Evolutionary conservation across 768 basidiomycete genomes (phyloP).

Genomic region (Erythrobasidium yunnanense): DNA sequence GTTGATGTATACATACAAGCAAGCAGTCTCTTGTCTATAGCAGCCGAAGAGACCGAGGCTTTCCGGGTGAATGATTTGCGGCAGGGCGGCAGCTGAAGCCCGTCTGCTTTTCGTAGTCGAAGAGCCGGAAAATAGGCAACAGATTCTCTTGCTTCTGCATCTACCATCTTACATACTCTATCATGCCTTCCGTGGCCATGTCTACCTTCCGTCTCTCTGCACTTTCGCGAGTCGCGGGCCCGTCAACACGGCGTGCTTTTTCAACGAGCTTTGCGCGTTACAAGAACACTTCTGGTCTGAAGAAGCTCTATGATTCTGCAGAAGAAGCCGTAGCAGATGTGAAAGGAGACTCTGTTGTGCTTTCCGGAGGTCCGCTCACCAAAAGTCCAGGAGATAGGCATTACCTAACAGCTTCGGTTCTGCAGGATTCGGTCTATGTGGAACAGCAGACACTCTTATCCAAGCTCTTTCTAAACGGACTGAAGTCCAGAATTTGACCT

Average conservation of each 20-base stretch:
- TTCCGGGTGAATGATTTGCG: too few relatives aligned
- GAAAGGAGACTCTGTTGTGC: conserved; percentile 63
- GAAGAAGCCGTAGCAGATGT: conserved; percentile 76
- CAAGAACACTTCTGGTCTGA: conserved; percentile 9
- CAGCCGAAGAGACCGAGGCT: too few relatives aligned
- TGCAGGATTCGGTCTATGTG: conserved; percentile 76
- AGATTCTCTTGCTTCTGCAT: background rate
- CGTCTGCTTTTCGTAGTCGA: too few relatives aligned
- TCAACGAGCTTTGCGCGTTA: conserved; percentile 3
- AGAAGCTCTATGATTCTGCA: conserved; percentile 63
- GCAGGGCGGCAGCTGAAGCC: too few relatives aligned
- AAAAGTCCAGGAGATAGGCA: background rate
- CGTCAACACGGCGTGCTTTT: conserved; percentile 4
- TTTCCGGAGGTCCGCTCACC: conserved; percentile 61
- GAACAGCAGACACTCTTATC: conserved; percentile 80
- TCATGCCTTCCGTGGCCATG: background rate
- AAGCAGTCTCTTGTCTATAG: background rate
- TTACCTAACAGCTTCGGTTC: background rate
- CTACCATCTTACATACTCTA: background rate
- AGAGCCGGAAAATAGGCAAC: too few relatives aligned
- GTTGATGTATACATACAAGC: background rate
- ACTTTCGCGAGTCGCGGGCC: conserved; percentile 1
- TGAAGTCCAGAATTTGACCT: conserved; percentile 64
- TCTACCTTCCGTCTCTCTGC: conserved; percentile 5
- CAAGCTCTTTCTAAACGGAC: conserved; percentile 61